phyloP scores from a whole-genome alignment of 2,329 filamentous ascomycete species.

The Fusarium algeriense region DNA sequence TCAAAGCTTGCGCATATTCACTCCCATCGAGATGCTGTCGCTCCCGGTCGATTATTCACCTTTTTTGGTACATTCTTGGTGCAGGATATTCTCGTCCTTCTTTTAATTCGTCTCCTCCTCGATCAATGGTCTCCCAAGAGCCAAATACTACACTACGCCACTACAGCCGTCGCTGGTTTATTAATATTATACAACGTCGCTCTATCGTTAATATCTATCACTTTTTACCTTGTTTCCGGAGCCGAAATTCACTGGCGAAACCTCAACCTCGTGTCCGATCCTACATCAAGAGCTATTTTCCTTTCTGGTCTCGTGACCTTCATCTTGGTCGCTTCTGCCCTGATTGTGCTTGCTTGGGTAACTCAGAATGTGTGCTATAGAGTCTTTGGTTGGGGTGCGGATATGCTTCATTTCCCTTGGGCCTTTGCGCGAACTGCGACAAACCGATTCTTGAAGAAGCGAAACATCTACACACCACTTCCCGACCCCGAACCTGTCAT shows the following conservation, averaged over 20 bases:
- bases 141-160: constrained; percentile 18
- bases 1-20: constrained; percentile 52
- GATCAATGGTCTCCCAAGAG: constrained; percentile 36
- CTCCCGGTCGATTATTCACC: constrained; percentile 43
- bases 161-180: constrained; percentile 26
- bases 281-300: constrained; percentile 50
- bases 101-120: constrained; percentile 50
- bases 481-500: constrained; percentile 20
- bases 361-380: constrained; percentile 45
- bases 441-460: constrained; percentile 22
- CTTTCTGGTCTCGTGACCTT: constrained; percentile 51
- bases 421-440: constrained; percentile 18
- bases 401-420: constrained; percentile 48
- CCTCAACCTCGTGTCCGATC: constrained; percentile 49
- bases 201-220: constrained; percentile 45
- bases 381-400: constrained; percentile 46
- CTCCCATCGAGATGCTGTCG: constrained; percentile 49
- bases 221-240: constrained; percentile 51
- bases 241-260: constrained; percentile 55
- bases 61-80: constrained; percentile 53
- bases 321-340: constrained; percentile 30
- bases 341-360: constrained; percentile 40
- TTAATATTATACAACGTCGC: constrained; percentile 41
- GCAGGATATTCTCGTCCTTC: constrained; percentile 50
- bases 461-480: constrained; percentile 19